phyloP scores from a whole-genome alignment of 192 early-diverging fungal species.

The Coemansia sp. region DNA sequence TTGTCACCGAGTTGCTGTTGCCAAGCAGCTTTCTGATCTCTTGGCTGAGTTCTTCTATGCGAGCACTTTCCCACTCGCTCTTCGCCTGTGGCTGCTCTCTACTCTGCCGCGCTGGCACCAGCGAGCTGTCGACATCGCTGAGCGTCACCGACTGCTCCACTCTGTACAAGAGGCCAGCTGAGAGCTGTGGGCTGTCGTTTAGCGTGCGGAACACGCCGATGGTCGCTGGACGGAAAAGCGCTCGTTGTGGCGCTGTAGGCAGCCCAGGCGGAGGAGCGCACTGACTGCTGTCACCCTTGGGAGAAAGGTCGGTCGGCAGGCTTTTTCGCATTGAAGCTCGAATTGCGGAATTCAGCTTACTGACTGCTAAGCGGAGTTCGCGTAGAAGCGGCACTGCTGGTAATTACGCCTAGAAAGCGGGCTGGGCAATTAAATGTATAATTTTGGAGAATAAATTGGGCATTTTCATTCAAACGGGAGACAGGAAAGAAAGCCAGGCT shows the following conservation, averaged over 20 bases:
- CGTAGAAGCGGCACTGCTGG: not conserved
- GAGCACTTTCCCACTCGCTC: slow-evolving; percentile 36
- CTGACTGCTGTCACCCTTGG: not conserved
- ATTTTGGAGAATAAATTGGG: not conserved
- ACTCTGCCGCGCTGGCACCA: not conserved
- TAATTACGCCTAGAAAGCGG: not conserved
- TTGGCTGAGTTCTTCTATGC: slow-evolving; percentile 36
- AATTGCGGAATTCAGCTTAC: not conserved
- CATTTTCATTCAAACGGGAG: not conserved
- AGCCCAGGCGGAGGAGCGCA: not conserved
- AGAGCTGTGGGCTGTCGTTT: slow-evolving; percentile 1
- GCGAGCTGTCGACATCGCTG: not conserved
- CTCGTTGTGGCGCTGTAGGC: slow-evolving; percentile 16
- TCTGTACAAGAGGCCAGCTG: not conserved
- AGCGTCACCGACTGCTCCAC: not conserved
- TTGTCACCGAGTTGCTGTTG: not conserved
- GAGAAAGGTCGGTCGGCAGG: not conserved
- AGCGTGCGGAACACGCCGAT: slow-evolving; percentile 15
- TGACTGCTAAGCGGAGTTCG: not conserved
- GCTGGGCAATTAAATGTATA: not conserved
- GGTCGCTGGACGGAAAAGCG: slow-evolving; percentile 12
- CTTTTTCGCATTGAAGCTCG: slow-evolving; percentile 1
- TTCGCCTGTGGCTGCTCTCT: slow-evolving; percentile 9
- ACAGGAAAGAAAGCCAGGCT: not conserved
- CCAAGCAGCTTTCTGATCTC: slow-evolving; percentile 42